These are phyloP conservation scores for Phytophthora meadii DNA, from an alignment of 352 stramenopile genomes.

Conservation along the genomic window DNA sequence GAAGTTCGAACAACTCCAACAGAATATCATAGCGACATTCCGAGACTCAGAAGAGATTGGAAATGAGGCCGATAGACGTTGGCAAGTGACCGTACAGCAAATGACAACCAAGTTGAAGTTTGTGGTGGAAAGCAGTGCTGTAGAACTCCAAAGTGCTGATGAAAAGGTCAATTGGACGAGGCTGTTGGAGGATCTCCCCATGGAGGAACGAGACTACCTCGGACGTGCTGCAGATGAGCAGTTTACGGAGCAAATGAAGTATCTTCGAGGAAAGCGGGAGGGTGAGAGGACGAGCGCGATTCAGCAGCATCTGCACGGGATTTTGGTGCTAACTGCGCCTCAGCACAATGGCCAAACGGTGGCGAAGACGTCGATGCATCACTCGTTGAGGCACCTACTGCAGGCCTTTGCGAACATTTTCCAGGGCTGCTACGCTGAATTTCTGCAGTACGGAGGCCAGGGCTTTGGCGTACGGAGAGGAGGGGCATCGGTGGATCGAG, in stretches of 20 bases:
- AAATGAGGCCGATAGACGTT: conserved; percentile 2
- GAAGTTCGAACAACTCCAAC: conserved; percentile 30
- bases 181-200: conserved; percentile 49
- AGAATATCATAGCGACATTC: conserved; percentile 1
- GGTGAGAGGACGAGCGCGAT: conserved; percentile 42
- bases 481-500: conserved; percentile 18
- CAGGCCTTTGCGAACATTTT: conserved; percentile 65
- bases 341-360: conserved; percentile 53
- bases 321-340: conserved; percentile 46
- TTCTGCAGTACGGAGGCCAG: conserved; percentile 27
- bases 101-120: conserved; percentile 55
- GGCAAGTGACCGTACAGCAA: conserved; percentile 13
- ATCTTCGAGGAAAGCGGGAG: conserved; percentile 41
- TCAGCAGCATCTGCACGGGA: conserved; percentile 45
- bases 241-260: conserved; percentile 75
- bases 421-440: conserved; percentile 45
- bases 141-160: conserved; percentile 25
- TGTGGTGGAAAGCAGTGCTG: conserved; percentile 46
- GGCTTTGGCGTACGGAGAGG: conserved; percentile 6
- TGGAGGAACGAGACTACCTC: conserved; percentile 58
- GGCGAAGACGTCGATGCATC: conserved; percentile 40
- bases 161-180: conserved; percentile 42
- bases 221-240: conserved; percentile 59
- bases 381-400: conserved; percentile 60
- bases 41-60: background rate